Percentiles rank a stretch among this genome's conserved stretches.
phyloP scores from a whole-genome alignment of 352 stramenopile species.

The Blastocystis sp. region DNA sequence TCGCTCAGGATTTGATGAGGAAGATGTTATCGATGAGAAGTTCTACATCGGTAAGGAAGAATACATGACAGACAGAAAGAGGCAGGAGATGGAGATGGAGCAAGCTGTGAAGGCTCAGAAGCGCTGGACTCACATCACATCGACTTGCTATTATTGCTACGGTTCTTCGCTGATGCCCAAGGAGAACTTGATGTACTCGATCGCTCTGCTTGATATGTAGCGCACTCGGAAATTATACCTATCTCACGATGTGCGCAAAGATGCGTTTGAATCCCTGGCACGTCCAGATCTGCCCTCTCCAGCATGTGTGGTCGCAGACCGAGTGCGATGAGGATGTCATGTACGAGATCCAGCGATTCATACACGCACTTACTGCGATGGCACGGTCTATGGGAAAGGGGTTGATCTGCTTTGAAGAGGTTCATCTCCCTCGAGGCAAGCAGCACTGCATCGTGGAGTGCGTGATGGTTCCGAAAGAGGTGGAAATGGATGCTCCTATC shows the following conservation, averaged over 20 bases:
- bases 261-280: conserved; percentile 51
- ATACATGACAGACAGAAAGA: conserved; percentile 55
- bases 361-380: conserved; percentile 9
- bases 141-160: conserved; percentile 56
- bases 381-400: not conserved
- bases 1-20: conserved; percentile 19
- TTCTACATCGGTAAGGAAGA: conserved; percentile 55
- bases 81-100: conserved; percentile 58
- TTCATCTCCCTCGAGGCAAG: not conserved
- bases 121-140: conserved; percentile 27
- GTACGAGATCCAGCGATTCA: conserved; percentile 40
- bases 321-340: conserved; percentile 55
- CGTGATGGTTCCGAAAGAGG: conserved; percentile 55
- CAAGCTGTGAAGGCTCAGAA: conserved; percentile 40
- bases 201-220: not conserved
- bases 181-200: conserved; percentile 28
- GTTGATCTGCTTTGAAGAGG: conserved; percentile 55
- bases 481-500: conserved; percentile 61
- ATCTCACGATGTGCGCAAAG: conserved; percentile 43
- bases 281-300: conserved; percentile 49
- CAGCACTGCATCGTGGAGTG: conserved; percentile 60
- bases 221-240: conserved; percentile 46
- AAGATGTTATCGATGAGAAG: conserved; percentile 30
- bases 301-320: conserved; percentile 53
- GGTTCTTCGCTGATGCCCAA: conserved; percentile 34